Conservation (phyloP, 2,329 filamentous ascomycete genomes). For the Diaporthe batatas region DNA sequence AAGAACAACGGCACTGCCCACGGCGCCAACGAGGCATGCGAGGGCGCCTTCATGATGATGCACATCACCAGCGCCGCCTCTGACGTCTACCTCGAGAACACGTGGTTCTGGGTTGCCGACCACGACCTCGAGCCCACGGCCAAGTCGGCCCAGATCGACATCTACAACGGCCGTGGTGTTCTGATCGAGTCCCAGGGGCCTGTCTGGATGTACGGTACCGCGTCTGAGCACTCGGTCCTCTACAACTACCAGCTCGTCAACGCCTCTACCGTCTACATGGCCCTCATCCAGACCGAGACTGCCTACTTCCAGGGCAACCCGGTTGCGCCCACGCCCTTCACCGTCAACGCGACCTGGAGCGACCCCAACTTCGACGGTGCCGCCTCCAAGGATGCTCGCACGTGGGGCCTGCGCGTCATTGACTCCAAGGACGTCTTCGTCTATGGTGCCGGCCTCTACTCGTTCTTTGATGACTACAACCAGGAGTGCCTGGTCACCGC, state of each 20-base stretch:
- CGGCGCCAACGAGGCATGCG: conserved; percentile 74
- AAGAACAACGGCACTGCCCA: conserved; percentile 79
- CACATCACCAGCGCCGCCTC: conserved; percentile 74
- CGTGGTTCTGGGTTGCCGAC: conserved; percentile 91
- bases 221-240: conserved; percentile 74
- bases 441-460: conserved; percentile 82
- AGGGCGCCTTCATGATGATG: conserved; percentile 79
- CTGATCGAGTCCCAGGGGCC: conserved; percentile 82
- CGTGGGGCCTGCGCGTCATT: conserved; percentile 80
- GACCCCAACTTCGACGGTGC: conserved; percentile 77
- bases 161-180: conserved; percentile 90
- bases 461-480: conserved; percentile 86
- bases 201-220: conserved; percentile 85
- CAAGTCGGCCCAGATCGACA: conserved; percentile 77
- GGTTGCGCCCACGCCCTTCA: conserved; percentile 75
- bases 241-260: conserved; percentile 90
- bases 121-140: conserved; percentile 85
- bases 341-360: conserved; percentile 65
- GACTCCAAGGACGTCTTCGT: conserved; percentile 76
- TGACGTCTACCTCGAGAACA: conserved; percentile 84
- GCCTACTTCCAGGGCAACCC: conserved; percentile 91
- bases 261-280: conserved; percentile 85
- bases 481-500: conserved; percentile 77
- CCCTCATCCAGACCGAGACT: conserved; percentile 89
- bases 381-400: conserved; percentile 72